A percentile compares a stretch with the other conserved stretches of the same genome.
phyloP scores from a whole-genome alignment of 306 rosid genomes.

The Cucumis melo region DNA sequence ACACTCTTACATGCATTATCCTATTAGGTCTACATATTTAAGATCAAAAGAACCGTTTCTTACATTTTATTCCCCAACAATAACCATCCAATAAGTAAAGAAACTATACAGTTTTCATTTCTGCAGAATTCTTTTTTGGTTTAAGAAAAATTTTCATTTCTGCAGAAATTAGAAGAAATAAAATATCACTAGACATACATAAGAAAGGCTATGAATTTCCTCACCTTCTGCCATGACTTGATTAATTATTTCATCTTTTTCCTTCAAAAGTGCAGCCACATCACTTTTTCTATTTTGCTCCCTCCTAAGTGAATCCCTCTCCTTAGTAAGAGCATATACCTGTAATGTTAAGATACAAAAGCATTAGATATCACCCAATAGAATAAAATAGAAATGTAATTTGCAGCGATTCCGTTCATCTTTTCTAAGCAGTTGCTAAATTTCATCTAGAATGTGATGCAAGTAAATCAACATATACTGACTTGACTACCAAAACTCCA shows the following conservation, averaged over 20 bases:
- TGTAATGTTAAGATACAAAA: constrained; percentile 21
- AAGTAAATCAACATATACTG: neutral
- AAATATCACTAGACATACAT: neutral
- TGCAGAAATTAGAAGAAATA: neutral
- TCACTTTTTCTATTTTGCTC: constrained; percentile 96
- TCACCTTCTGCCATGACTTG: constrained; percentile 99
- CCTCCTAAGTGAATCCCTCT: constrained; percentile 89
- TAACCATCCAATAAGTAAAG: neutral
- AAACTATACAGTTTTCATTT: neutral
- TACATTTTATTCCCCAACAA: neutral
- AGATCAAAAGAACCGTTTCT: neutral
- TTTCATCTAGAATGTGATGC: neutral
- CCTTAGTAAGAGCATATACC: constrained; percentile 95
- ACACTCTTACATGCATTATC: neutral
- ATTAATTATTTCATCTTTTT: constrained; percentile 94
- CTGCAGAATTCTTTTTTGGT: neutral
- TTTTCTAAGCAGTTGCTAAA: neutral
- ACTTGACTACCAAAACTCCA: neutral
- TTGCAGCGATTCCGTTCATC: neutral
- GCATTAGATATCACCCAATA: neutral
- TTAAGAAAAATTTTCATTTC: neutral
- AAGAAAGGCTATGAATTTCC: neutral
- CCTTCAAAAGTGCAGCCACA: constrained; percentile 95
- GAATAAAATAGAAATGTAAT: neutral
- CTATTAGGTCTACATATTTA: neutral